Evolutionary conservation across 2,329 filamentous ascomycete species (phyloP).

Genomic region (Leptographium flavum): DNA sequence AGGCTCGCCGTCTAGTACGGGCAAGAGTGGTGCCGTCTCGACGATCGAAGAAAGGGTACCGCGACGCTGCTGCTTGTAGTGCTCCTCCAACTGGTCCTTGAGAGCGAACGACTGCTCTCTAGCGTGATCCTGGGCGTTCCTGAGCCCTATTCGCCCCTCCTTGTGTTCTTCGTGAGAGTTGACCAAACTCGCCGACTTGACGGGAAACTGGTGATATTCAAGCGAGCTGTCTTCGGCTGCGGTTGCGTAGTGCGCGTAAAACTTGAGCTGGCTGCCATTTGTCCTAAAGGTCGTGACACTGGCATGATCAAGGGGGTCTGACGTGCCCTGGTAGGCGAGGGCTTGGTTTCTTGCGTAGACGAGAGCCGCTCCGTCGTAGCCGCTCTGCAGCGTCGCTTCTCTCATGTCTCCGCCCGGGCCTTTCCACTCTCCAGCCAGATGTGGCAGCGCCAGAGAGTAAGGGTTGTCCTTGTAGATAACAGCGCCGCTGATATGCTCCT

Average conservation of each 20-base stretch:
- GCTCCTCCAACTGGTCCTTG: conserved; percentile 10
- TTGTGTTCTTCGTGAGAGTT: background rate
- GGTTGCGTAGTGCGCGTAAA: conserved; percentile 16
- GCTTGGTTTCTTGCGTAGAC: conserved; percentile 16
- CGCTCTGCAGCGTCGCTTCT: conserved; percentile 10
- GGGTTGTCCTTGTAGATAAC: conserved; percentile 11
- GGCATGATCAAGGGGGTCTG: conserved; percentile 11
- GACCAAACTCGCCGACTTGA: background rate
- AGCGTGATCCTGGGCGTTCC: conserved; percentile 14
- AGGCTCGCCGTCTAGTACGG: too few species aligned
- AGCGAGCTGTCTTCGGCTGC: conserved; percentile 6
- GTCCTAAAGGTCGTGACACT: conserved; percentile 15
- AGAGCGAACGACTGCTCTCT: conserved; percentile 8
- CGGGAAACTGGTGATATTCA: background rate
- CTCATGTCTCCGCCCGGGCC: conserved; percentile 6
- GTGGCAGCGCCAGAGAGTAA: conserved; percentile 14
- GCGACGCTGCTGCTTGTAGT: conserved; percentile 6
- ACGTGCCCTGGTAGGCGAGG: conserved; percentile 10
- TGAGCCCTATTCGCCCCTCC: conserved; percentile 9
- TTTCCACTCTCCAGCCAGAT: conserved; percentile 16
- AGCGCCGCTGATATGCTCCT: conserved; percentile 2
- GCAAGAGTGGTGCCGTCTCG: background rate
- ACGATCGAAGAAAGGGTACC: conserved; percentile 3
- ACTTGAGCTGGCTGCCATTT: conserved; percentile 13
- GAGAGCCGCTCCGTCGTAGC: conserved; percentile 15